Evolutionary conservation across 73 alveolate species (phyloP), one percentile per base, ranked within the genome.

Genomic region (Blepharisma stoltei): DNA sequence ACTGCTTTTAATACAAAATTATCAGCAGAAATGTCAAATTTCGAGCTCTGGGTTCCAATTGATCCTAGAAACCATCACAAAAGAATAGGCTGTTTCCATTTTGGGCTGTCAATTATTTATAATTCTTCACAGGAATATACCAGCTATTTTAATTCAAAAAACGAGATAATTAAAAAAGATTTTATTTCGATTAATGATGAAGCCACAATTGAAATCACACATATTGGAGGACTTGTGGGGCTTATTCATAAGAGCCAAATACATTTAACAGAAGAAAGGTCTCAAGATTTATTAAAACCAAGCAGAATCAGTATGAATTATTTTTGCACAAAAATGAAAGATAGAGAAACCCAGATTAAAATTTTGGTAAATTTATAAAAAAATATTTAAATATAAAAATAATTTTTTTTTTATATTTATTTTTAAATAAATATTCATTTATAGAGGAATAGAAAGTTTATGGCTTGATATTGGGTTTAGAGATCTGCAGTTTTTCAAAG

Each of bases 1-100:
- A 60, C 73, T 14, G 23, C 14, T 14, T 60, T 60, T 25, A 60
- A 60, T 60, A 18, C 73, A 60, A 60, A 38, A 60, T 9, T 60
- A 60, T n/a, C 23, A 25, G 46, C 5, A 8, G 46, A 60, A 25
- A 14, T 60, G 46, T 14, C 48, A 14, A 60, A 60, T 47, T 60
- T 60, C 46, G 73, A 60, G 23, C 48, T 60, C 46, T 60, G 73
- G 73, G 46, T 60, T n/a, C 73, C 73, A 14, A 8, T 25, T 14
- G 38, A n/a, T 5, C 18, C 46, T 20, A 25, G 18, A 20, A 14
- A 18, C 46, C 23, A 14, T 8, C 37, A 14, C 37, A 60, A 25
- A 60, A n/a, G 73, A 20, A 60, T 38, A 20, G 73, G 73, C 4
- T 60, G 45, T 25, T 60, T 60, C 45, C 23, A 8, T 18, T 18